Conservation (phyloP, 495 filamentous ascomycete genomes). For the Talaromyces borbonicus region DNA sequence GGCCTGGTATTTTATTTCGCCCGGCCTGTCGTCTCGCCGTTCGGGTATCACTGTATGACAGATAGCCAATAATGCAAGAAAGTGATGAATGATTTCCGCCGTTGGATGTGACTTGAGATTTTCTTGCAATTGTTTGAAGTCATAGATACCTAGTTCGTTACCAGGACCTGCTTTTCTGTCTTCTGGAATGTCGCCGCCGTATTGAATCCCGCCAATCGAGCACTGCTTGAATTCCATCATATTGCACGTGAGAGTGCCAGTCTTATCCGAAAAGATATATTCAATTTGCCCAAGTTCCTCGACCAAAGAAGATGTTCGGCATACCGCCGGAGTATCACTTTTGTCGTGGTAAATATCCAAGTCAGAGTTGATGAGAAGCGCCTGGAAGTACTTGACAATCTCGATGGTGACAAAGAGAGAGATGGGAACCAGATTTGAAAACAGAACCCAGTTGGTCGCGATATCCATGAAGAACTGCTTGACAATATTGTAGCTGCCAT, state of each 20-base stretch:
- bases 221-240: conserved; percentile 98
- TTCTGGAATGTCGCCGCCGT: conserved; percentile 86
- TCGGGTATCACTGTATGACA: conserved; percentile 99
- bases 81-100: conserved; percentile 70
- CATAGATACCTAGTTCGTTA: conserved; percentile 71
- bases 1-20: conserved; percentile 91
- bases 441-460: conserved; percentile 98
- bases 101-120: conserved; percentile 65
- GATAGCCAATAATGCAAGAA: conserved; percentile 76
- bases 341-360: conserved; percentile 97
- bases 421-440: conserved; percentile 93
- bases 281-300: conserved; percentile 98
- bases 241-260: conserved; percentile 97
- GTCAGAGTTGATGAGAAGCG: conserved; percentile 94
- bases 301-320: conserved; percentile 89
- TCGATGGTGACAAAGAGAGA: conserved; percentile 97
- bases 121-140: conserved; percentile 67
- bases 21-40: conserved; percentile 59
- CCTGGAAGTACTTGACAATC: conserved; percentile 95
- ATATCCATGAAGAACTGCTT: conserved; percentile 89
- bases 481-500: conserved; percentile 49
- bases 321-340: conserved; percentile 91
- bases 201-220: conserved; percentile 86
- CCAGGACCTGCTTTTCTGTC: conserved; percentile 78
- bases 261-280: conserved; percentile 98